These are phyloP conservation scores for Solanum etuberosum DNA, from an alignment of 257 asterid genomes.

Conservation along the genomic window DNA sequence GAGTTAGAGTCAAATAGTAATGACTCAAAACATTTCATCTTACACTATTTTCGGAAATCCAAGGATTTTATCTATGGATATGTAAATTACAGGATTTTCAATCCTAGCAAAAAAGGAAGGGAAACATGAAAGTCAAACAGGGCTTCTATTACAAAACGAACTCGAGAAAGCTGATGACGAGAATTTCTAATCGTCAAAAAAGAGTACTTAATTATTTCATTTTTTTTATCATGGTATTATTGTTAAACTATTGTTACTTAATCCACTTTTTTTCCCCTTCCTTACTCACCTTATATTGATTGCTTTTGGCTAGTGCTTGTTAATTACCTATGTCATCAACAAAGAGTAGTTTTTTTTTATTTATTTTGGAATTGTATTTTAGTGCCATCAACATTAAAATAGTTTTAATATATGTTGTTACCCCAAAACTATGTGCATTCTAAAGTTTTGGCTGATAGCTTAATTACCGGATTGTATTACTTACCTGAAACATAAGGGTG, in stretches of 20 bases:
- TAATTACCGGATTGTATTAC: too few species aligned
- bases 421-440: background rate
- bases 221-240: background rate
- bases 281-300: background rate
- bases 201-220: background rate
- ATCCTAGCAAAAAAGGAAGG: background rate
- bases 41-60: background rate
- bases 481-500: too few species aligned
- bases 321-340: background rate
- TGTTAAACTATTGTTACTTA: background rate
- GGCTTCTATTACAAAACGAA: background rate
- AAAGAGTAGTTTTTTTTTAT: background rate
- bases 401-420: background rate
- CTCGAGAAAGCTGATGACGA: background rate
- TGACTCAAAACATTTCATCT: background rate
- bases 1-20: background rate
- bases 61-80: background rate
- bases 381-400: background rate
- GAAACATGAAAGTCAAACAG: background rate
- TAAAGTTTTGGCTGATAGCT: background rate
- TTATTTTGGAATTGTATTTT: background rate
- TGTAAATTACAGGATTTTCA: background rate
- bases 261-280: background rate
- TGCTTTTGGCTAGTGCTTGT: background rate
- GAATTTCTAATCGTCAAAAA: background rate